Base-by-base conservation (phyloP, 2,329 filamentous ascomycete species). In the Aspergillus sp. region DNA sequence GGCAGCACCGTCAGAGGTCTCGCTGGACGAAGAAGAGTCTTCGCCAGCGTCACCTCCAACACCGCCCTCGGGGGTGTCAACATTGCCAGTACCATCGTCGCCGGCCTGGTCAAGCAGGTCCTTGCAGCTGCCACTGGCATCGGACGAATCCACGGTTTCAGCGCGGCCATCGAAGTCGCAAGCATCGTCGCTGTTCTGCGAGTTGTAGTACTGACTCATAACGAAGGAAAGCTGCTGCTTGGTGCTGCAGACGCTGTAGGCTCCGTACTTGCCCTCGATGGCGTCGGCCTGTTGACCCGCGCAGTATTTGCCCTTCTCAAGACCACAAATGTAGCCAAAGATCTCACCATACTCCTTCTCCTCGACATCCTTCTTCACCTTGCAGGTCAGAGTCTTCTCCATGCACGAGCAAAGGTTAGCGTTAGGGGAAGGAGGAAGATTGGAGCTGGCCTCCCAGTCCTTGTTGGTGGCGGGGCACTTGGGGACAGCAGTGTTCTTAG, bases 361-460 rank as follows among this genome's bases (percentile, higher is more conserved):
- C 54, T 86, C 80, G 50, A 79, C 73, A 62, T 82, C 78, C 47
- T 81, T 75, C 46, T 83, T 79, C 60, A 91, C 85, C 27, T 83
- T 82, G 78, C 95, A 99, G 58, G 80, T 78, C 57, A 96, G 79
- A 45, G 86, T 86, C 63, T 84, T 80, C 74, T 85, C 83, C 90
- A 96, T 96, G 85, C 95, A 99, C 57, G 82, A 75, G 83, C 95
- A 99, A 47, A 96, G 86, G 45, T 85, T 70, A 46, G 84, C 71
- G 78, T 98, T 91, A 62, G 93, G 92, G 11, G 84, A 85, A 9
- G 93, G 93, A 27, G 95, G 95, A 34, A 99, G 90, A 57, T 78
- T 80, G 44, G 82, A 80, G 33, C 61, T 81, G 53, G 90, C 89
- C 65, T 82, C 79, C 93, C 95, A 99, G 70, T 78, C 79, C 39